Evolutionary conservation across 768 basidiomycete species (phyloP).

Genomic region (Tricholoma terreum): DNA sequence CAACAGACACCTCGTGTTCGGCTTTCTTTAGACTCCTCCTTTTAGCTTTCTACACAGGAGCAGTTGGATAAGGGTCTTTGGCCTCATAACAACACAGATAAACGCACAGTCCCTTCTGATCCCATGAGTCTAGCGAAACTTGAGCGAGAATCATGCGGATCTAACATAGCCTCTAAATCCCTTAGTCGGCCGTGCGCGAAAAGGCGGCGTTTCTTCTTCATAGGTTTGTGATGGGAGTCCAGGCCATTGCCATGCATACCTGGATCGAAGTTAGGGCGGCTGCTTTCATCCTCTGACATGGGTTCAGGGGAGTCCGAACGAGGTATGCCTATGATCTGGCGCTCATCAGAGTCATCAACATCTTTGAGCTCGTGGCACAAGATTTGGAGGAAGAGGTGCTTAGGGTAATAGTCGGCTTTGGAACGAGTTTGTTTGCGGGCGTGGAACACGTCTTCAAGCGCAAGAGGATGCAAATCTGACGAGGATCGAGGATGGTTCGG

Average conservation of each 20-base stretch:
- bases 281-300: constrained; percentile 19
- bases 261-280: constrained; percentile 7
- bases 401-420: constrained; percentile 66
- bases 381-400: constrained; percentile 69
- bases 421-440: constrained; percentile 53
- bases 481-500: not conserved
- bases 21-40: constrained; percentile 11
- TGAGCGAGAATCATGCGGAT: constrained; percentile 8
- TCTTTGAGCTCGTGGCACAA: constrained; percentile 58
- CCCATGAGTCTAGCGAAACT: constrained; percentile 11
- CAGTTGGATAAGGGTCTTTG: not conserved
- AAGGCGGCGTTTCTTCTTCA: constrained; percentile 9
- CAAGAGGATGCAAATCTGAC: constrained; percentile 65
- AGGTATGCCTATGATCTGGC: constrained; percentile 26
- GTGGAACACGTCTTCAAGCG: constrained; percentile 68
- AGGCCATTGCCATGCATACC: constrained; percentile 7
- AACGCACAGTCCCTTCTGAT: constrained; percentile 4
- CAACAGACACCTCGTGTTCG: constrained; percentile 14
- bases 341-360: constrained; percentile 22
- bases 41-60: constrained; percentile 7
- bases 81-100: not conserved
- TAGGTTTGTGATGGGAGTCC: constrained; percentile 3
- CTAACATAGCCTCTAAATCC: constrained; percentile 16
- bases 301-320: constrained; percentile 38
- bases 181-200: constrained; percentile 3